Conservation (phyloP, 2,329 filamentous ascomycete species). For the Cercospora canescens region DNA sequence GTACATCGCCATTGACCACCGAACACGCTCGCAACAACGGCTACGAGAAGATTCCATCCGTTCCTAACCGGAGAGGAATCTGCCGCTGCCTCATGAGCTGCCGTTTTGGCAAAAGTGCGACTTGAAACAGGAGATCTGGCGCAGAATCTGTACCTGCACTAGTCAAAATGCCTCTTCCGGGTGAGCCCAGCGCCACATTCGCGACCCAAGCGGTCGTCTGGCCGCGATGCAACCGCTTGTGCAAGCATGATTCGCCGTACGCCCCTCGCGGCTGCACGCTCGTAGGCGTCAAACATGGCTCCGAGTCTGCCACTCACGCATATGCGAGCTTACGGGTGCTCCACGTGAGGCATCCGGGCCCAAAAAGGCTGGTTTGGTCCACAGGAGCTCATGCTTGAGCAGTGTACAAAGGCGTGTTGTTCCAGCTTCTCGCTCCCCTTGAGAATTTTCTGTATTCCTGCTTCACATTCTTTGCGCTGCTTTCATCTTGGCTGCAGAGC, state of each 20-base stretch:
- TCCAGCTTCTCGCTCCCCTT: slow-evolving; percentile 31
- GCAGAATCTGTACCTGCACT: slow-evolving; percentile 9
- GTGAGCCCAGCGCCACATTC: slow-evolving; percentile 15
- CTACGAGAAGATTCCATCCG: too few relatives aligned
- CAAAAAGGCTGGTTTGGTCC: slow-evolving; percentile 2
- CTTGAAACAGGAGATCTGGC: slow-evolving; percentile 9
- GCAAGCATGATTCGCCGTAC: slow-evolving; percentile 20
- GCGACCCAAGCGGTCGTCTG: slow-evolving; percentile 18
- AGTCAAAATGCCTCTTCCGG: neutral
- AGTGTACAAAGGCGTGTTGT: slow-evolving; percentile 39
- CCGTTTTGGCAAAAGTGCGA: neutral
- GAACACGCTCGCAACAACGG: neutral
- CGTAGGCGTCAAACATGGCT: slow-evolving; percentile 18
- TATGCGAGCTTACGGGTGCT: slow-evolving; percentile 9
- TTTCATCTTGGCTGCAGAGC: slow-evolving; percentile 32
- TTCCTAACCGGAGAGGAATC: too few relatives aligned
- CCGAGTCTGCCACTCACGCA: slow-evolving; percentile 4
- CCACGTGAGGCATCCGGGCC: slow-evolving; percentile 11
- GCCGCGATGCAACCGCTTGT: slow-evolving; percentile 18
- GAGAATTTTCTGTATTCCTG: neutral
- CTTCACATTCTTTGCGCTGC: neutral
- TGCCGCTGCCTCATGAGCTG: neutral
- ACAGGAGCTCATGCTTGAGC: slow-evolving; percentile 2
- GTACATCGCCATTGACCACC: neutral
- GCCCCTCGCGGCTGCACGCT: slow-evolving; percentile 10